Evolutionary conservation across 169 alveolate genomes (phyloP), one percentile per base, ranked within the genome.

Genomic region (Plasmodium knowlesi): DNA sequence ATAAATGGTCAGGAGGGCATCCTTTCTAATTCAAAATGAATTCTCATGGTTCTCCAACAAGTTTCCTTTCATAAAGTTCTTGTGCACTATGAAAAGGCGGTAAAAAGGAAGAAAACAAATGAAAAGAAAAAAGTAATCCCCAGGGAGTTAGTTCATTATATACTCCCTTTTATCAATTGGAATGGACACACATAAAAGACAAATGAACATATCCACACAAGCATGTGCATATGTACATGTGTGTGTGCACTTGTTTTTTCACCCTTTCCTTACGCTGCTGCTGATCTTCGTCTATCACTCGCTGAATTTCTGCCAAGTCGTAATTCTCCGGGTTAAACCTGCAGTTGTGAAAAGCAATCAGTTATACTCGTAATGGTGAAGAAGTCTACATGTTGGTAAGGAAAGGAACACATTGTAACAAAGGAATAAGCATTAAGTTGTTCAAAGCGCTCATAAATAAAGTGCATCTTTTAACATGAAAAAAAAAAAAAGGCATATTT

Each of bases 271-370:
- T 79, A 88, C 94, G 19, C 37, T 61, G 70, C 46, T 88, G 94
- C 74, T 88, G 94, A 28, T 88, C 89, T 25, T 76, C 76, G 72
- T 88, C 89, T 6, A 88, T 70, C 70, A 79, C 89, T 88, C 94
- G 67, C 67, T 88, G 94, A n/a, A 88, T 88, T 88, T 88, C 94
- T 67, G 12, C 9, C 82, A 88, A 88, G 71, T 88, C 82, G 67
- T 88, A 54, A 37, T 67, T 78, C 54, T 88, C 94, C 16, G 94
- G 94, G 39, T 88, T 88, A 88, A 88, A 88, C 83, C 94, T 88
- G 81, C 43, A 88, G 82, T 82, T 53, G 74, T 3, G 30, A 61
- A n/a, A 14, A 10, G 32, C 14, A 61, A 61, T 19, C 19, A 10
- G 74, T 61, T 61, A 25, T 34, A 22, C 37, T 19, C 32, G 32